A percentile compares a stretch with the other conserved stretches of the same genome.
Conservation (phyloP, 441 rosid genomes). For the Populus trichocarpa region DNA sequence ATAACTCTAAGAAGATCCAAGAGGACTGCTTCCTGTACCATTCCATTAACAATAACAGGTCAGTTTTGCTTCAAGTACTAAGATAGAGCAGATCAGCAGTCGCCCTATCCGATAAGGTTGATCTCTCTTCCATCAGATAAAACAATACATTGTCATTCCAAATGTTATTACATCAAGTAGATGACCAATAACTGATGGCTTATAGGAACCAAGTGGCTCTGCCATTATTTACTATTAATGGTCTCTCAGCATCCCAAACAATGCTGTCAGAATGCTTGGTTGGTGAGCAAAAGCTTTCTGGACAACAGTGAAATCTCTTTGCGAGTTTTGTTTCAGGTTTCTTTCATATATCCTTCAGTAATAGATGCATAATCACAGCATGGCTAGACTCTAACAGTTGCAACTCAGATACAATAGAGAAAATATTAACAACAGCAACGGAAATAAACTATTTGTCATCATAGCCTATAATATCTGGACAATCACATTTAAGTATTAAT, state of each 20-base stretch:
- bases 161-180: neutral
- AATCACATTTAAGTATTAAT: neutral
- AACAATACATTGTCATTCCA: neutral
- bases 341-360: neutral
- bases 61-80: neutral
- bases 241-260: conserved; percentile 6
- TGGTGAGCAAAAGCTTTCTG: neutral
- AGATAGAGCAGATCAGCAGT: neutral
- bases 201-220: neutral
- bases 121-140: neutral
- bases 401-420: neutral
- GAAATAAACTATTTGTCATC: neutral
- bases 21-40: conserved; percentile 68
- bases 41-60: conserved; percentile 10
- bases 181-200: neutral
- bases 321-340: neutral
- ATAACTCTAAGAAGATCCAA: conserved; percentile 91
- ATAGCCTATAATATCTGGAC: neutral
- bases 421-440: neutral
- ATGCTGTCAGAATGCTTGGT: neutral
- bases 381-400: neutral
- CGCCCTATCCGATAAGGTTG: neutral
- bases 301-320: neutral
- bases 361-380: neutral
- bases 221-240: neutral